Evolutionary conservation across 2,329 filamentous ascomycete genomes (phyloP), one percentile per base, ranked within the genome.

Genomic region (Penicillium sp.): DNA sequence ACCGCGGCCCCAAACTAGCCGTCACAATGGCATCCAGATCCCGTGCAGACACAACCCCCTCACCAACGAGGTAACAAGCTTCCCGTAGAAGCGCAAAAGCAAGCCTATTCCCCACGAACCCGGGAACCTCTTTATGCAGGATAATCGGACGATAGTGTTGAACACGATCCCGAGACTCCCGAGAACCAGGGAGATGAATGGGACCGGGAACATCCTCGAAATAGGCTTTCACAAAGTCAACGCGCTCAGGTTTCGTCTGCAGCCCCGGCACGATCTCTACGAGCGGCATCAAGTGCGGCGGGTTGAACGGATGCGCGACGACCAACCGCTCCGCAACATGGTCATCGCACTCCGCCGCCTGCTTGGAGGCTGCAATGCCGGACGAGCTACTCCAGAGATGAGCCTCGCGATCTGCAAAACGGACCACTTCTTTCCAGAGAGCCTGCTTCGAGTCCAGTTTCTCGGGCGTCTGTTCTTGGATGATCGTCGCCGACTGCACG

Each of bases 391-490:
- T 81, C 81, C 81, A 85, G 44, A 85, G 68, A 16, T 83, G 70
- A 0, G 80, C 75, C 8, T 69, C 55, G 4, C 61, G 51, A 0
- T 71, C 69, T 0, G 79, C 79, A 30, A 77, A 58, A 1, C 67
- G 54, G 51, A 82, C 76, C 6, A 85, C 73, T 22, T 79, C 61
- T 0, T 71, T 64, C 81, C 82, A 84, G 20, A 82, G 68, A 0
- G 61, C 60, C 33, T 70, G 69, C 56, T 85, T 85, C 64, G 82
- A 81, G 0, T 68, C 50, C 0, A 75, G 57, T 44, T 76, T 76
- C 60, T 85, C 82, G 0, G 81, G 81, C 0, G 80, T 80, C 66
- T 83, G 81, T 67, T 85, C 82, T 65, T 85, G 81, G 38, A 85
- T 69, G 44, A 84, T 79, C 38, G 74, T 68, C 1, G 80, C 80